Base-by-base conservation (phyloP, 345 rosid genomes). In the Arabis hirsuta region DNA sequence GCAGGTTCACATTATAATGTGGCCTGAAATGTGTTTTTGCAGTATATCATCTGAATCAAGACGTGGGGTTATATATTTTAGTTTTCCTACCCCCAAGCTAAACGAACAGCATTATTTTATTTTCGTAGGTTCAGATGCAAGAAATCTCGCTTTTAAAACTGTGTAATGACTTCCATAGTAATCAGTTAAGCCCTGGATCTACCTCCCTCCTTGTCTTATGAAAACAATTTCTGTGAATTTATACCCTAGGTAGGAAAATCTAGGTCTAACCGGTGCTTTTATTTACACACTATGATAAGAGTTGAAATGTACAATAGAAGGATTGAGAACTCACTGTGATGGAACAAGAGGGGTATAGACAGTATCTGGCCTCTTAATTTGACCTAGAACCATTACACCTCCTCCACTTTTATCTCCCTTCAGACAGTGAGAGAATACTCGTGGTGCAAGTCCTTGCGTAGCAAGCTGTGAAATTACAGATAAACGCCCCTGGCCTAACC, bases 1-100 rank as follows among this genome's bases (percentile, higher is more conserved):
- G 85, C 73, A 95, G 87, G 63, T 95, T 82, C 86, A 95, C 85
- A 79, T 95, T 95, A 84, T 95, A 95, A 86, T 95, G 98, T 56
- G 96, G 84, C 96, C 99, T 95, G 90, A 74, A 84, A 83, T 73
- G 54, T 65, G 65, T 69, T 45, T 57, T 62, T 62, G 63, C 55
- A 75, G 69, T 65, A 76, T 71, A 71, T 71, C 71, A 69, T 76
- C 72, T 70, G 72, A 76, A 70, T 55, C 71, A 80, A 73, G 62
- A 76, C 48, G 62, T 76, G 53, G 55, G 47, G 34, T 55, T 50
- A 42, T 64, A 71, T 62, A 39, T 41, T 57, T 70, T 71, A 64
- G 42, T 42, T 16, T 50, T 57, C 50, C 67, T 76, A 60, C 38
- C 53, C 53, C 63, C 69, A 68, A 44, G 20, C 65, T 68, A 55